These are phyloP conservation scores for Vitis hybrid DNA, from an alignment of 177 flowering plant species.

Conservation along the genomic window DNA sequence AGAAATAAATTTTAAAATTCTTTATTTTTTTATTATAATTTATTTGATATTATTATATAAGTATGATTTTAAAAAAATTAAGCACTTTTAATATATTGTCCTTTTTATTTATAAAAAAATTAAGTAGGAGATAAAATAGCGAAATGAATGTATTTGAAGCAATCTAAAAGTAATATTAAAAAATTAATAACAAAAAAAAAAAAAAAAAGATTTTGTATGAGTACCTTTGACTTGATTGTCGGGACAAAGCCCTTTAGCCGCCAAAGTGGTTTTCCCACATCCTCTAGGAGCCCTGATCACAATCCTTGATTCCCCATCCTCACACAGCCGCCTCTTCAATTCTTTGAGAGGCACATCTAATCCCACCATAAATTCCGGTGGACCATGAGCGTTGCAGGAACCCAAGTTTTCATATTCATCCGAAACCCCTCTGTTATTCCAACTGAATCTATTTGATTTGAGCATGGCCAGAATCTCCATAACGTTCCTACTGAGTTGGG, in stretches of 20 bases:
- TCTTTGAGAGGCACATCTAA: too few species aligned
- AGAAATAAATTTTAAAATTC: too few species aligned
- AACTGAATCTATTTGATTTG: not conserved
- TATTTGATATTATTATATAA: too few species aligned
- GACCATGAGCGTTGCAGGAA: not conserved
- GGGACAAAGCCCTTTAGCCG: constrained; percentile 10
- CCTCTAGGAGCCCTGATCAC: constrained; percentile 16
- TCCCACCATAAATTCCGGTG: constrained; percentile 5
- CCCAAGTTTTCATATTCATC: not conserved
- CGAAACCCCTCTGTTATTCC: not conserved
- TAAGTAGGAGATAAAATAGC: too few species aligned
- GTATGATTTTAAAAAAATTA: too few species aligned
- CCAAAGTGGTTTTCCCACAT: constrained; percentile 22
- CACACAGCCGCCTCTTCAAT: constrained; percentile 3
- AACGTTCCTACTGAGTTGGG: too few species aligned
- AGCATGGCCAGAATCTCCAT: not conserved
- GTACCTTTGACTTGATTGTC: constrained; percentile 15
- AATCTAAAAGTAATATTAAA: too few species aligned
- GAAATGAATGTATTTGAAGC: too few species aligned
- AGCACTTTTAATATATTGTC: too few species aligned
- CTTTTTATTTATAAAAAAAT: too few species aligned
- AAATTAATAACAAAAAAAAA: too few species aligned
- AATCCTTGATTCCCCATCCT: not conserved
- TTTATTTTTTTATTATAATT: too few species aligned
- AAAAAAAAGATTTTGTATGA: not conserved